Base-by-base conservation (phyloP, 2,329 filamentous ascomycete species). In the Hypomyces perniciosus region DNA sequence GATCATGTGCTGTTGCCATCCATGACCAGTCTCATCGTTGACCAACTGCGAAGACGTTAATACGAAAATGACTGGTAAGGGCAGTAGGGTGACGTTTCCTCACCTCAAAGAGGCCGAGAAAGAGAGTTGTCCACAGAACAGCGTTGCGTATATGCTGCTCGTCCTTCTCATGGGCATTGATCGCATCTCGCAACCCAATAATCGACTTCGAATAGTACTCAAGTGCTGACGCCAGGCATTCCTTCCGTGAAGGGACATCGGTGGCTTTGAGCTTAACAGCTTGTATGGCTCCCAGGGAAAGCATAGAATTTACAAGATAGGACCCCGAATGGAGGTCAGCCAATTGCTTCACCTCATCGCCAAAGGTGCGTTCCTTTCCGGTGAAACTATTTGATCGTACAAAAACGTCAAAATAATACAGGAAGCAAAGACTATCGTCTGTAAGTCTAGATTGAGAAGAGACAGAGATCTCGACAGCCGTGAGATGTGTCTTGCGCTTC, bases 51-150 rank as follows among this genome's bases (percentile, higher is more conserved):
- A 26, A 6, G 33, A 34, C 3, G 34, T 31, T 20, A 8, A 8
- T 10, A 35, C 33, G 10, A 6, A 8, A 4, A 7, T 29, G 6
- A 13, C 4, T 13, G 27, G 5, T 20, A n/a, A 5, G 30, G 1
- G 6, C 10, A 3, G 7, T 2, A 3, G 6, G 4, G 4, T 6
- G 5, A 4, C 6, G 5, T 0, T 1, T 4, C 48, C 52, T 20
- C 5, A 69, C 67, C 56, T 70, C 67, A 7, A 68, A 69, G 1
- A 69, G 43, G 0, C 67, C 67, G 0, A 69, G 52, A 1, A 68
- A 42, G 3, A 68, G 55, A 0, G 67, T 69, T 0, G 67, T 62
- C 67, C 67, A 70, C 0, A 68, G 45, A 2, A 68, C 39, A 4
- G 51, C 57, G 5, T 55, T 52, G 12, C 55, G 43, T 1, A 46